Percentiles rank a stretch among this genome's conserved stretches.
Evolutionary conservation across 176 grass and related monocot species (phyloP).

Genomic region (Calamus simplicifolius): DNA sequence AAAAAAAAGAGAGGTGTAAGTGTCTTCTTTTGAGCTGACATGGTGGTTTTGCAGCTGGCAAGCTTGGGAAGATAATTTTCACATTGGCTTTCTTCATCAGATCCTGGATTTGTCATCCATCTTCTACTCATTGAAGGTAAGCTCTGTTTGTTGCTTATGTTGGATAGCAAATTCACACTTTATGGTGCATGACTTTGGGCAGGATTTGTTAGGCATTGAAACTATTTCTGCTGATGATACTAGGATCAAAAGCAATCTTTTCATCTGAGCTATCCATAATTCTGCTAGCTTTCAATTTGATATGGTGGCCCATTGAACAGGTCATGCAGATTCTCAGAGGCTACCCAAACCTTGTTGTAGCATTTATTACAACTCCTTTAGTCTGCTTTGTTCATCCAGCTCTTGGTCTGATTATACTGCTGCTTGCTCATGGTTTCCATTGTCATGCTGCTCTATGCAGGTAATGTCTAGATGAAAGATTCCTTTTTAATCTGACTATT

Average conservation of each 20-base stretch:
- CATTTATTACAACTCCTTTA: conserved; percentile 54
- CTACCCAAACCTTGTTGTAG: conserved; percentile 60
- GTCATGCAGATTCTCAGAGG: conserved; percentile 77
- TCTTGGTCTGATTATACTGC: conserved; percentile 63
- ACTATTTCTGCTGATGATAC: background rate
- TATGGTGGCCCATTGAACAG: conserved; percentile 43
- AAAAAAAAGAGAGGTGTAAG: too few relatives aligned
- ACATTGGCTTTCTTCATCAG: conserved; percentile 44
- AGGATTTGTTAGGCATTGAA: background rate
- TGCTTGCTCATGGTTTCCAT: conserved; percentile 67
- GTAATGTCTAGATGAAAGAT: conserved; percentile 28
- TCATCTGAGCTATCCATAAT: conserved; percentile 1
- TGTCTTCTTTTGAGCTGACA: conserved; percentile 3
- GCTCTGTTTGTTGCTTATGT: conserved; percentile 2
- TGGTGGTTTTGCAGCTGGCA: conserved; percentile 62
- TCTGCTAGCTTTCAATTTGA: conserved; percentile 22
- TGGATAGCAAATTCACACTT: background rate
- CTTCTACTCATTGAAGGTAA: conserved; percentile 79
- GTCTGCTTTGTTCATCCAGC: conserved; percentile 91
- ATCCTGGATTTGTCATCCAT: conserved; percentile 48
- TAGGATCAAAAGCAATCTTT: too few relatives aligned
- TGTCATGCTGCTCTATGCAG: conserved; percentile 80
- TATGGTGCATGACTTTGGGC: background rate
- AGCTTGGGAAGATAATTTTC: conserved; percentile 50
- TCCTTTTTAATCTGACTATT: too few relatives aligned